Base-by-base conservation (phyloP, 495 filamentous ascomycete genomes). In the Neurospora discreta region DNA sequence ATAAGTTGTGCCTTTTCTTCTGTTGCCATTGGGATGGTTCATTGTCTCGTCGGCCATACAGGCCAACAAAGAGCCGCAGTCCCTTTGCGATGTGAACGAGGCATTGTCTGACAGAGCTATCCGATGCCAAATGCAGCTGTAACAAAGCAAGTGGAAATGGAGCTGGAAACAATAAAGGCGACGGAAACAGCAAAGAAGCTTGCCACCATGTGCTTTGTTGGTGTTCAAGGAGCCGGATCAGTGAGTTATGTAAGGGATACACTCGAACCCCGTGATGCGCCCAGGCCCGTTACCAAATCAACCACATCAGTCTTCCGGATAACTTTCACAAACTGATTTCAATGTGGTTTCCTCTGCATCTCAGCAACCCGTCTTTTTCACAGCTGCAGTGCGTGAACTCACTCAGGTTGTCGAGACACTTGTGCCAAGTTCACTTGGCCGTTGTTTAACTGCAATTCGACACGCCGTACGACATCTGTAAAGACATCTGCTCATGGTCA, bases 81-180 rank as follows among this genome's bases (percentile, higher is more conserved):
- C 73, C 73, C 52, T 65, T 65, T 65, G 52, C 52, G 6, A 36
- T 3, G 52, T 33, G 15, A 65, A 30, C 23, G 52, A 65, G 52
- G 26, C 52, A 65, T 65, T 65, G 52, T 65, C 30, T 18, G 46
- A 33, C 26, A 36, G 26, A 65, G 26, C 52, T 65, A 18, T 18
- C 52, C 23, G 52, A 65, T 65, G 52, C 52, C 52, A 65, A 65
- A 65, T 65, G 52, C 26, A 33, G 52, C 52, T 65, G 15, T 36
- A 65, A 65, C 52, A 65, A 65, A 65, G 52, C 15, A 11, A 65
- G 52, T 9, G 0, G 23, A 33, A 8, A 85, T 69, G 73, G 78
- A 80, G 36, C 84, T 83, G 67, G 84, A 83, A 3, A 80, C 72
- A 38, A 77, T 75, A 2, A 86, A 71, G 74, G 87, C 83, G 74